A percentile compares a stretch with the other conserved stretches of the same genome.
Evolutionary conservation across 2,329 filamentous ascomycete genomes (phyloP).

Genomic region (Herpotrichia juniperi): DNA sequence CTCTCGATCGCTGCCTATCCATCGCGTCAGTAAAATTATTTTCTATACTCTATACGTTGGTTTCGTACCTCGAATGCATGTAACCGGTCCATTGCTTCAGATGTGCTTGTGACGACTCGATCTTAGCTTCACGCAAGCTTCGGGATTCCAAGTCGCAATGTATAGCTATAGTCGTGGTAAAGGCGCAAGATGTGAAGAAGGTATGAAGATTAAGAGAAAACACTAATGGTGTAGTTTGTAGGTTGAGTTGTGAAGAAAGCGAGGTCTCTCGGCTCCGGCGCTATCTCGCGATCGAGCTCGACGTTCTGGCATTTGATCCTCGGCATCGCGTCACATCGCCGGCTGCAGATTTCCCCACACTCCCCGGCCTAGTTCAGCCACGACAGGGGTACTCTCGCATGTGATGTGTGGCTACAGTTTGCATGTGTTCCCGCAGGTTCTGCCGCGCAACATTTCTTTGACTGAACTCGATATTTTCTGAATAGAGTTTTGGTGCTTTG

Average conservation of each 20-base stretch:
- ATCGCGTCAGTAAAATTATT: neutral
- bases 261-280: neutral
- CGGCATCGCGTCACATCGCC: constrained; percentile 45
- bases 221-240: neutral
- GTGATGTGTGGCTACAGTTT: constrained; percentile 6
- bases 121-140: neutral
- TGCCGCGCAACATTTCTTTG: too few relatives aligned
- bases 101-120: constrained; percentile 8
- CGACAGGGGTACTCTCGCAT: constrained; percentile 6
- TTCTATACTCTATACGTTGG: neutral
- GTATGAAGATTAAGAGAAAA: neutral
- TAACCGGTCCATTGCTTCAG: constrained; percentile 36
- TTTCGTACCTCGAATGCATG: constrained; percentile 37
- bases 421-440: too few relatives aligned
- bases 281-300: constrained; percentile 12
- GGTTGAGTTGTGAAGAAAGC: neutral
- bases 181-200: neutral
- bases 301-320: constrained; percentile 35
- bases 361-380: constrained; percentile 2
- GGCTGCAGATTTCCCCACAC: constrained; percentile 38
- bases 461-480: neutral
- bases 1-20: constrained; percentile 73
- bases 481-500: neutral
- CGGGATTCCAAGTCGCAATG: neutral
- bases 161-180: neutral